phyloP scores from a whole-genome alignment of 495 filamentous ascomycete species.

The Schizothecium vesticola region DNA sequence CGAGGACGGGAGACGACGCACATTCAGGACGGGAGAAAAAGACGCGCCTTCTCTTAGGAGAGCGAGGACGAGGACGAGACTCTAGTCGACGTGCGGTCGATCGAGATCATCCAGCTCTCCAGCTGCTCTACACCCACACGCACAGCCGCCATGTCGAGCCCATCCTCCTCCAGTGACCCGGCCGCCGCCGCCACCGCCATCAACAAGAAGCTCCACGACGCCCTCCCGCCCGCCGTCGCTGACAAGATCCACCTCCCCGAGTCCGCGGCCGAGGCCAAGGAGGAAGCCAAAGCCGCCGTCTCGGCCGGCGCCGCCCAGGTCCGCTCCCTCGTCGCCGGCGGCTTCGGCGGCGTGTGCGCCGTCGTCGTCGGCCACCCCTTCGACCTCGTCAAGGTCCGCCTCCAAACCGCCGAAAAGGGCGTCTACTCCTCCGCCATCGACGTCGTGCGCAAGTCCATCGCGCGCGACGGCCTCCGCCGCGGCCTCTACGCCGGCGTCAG shows the following conservation, averaged over 20 bases:
- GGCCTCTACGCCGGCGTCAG: conserved; percentile 96
- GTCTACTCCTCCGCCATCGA: conserved; percentile 88
- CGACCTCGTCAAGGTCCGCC: conserved; percentile 92
- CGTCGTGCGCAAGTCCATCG: conserved; percentile 80
- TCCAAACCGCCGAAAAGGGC: conserved; percentile 93
- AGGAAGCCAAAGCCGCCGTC: conserved; percentile 42
- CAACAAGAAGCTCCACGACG: conserved; percentile 32
- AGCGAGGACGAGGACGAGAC: neutral
- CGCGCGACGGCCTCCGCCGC: conserved; percentile 74
- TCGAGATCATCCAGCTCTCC: neutral
- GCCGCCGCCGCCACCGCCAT: conserved; percentile 20
- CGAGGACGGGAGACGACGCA: neutral
- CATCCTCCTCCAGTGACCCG: conserved; percentile 13
- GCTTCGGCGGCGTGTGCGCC: conserved; percentile 88
- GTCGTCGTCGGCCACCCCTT: conserved; percentile 94
- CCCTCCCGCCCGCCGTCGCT: conserved; percentile 36
- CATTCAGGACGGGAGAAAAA: neutral
- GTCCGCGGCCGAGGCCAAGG: conserved; percentile 43
- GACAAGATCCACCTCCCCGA: conserved; percentile 48
- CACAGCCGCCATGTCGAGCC: conserved; percentile 19
- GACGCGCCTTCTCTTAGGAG: neutral
- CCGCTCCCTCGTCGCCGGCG: conserved; percentile 82
- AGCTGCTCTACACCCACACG: no score
- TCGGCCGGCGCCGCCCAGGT: conserved; percentile 46
- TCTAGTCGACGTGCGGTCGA: no score